Percentiles rank a stretch among this genome's conserved stretches.
Conservation (phyloP, 192 early-diverging fungal species). For the Coemansia sp. region DNA sequence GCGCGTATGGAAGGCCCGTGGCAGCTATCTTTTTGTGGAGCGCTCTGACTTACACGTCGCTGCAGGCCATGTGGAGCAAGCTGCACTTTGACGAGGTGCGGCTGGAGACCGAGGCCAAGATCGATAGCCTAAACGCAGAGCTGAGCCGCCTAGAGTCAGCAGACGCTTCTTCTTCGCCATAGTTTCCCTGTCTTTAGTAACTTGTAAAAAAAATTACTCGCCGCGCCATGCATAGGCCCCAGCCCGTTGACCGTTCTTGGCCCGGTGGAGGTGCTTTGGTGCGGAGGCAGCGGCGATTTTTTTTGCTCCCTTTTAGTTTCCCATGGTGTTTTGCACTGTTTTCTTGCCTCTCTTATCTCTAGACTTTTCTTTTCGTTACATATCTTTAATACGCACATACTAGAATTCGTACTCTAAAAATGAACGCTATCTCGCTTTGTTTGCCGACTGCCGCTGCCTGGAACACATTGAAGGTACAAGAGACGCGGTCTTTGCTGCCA, state of each 20-base stretch:
- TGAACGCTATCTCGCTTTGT: not conserved
- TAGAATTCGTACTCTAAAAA: not conserved
- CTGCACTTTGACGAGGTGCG: slow-evolving; percentile 44
- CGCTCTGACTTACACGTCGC: slow-evolving; percentile 36
- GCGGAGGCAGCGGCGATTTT: not conserved
- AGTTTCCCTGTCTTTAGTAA: not conserved
- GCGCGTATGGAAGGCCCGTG: slow-evolving; percentile 42
- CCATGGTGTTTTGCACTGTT: not conserved
- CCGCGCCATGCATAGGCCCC: no score
- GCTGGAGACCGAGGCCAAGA: slow-evolving; percentile 44
- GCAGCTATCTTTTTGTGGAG: slow-evolving; percentile 48
- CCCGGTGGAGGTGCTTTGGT: not conserved
- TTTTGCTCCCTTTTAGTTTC: not conserved
- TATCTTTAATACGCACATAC: not conserved
- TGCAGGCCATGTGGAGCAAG: slow-evolving; percentile 46
- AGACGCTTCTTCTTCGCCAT: not conserved
- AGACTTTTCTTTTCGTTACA: not conserved
- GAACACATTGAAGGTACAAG: slow-evolving; percentile 4
- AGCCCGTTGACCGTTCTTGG: not conserved
- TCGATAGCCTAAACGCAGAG: slow-evolving; percentile 31
- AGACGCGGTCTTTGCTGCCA: not conserved
- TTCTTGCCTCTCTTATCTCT: not conserved
- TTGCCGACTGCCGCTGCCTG: not conserved
- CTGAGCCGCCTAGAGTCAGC: slow-evolving; percentile 9
- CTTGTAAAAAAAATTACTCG: not conserved